Base-by-base conservation (phyloP, 805 yeast genomes). In the Schwanniomyces polymorphus region DNA sequence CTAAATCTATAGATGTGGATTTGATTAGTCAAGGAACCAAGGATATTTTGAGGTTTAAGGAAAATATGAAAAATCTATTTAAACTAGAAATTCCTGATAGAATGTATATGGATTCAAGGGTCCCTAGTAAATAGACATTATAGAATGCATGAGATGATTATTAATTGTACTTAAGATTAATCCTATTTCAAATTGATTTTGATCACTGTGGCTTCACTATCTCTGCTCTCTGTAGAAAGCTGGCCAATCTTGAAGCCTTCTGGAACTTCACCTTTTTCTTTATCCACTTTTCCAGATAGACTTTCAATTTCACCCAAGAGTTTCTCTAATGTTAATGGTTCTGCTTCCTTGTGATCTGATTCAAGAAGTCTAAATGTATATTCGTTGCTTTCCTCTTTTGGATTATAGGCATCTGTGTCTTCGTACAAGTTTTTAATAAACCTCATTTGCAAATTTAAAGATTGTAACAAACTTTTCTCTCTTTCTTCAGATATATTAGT, bases 61-160 rank as follows among this genome's bases (percentile, higher is more conserved):
- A 72, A 16, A 88, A 84, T 43, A 68, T 91, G 49, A 69, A 75
- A 47, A 91, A 91, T 11, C 70, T 90, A 42, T 75, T 91, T 7
- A 81, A 81, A 41, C 72, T 91, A 41, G 80, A 74, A 16, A 79
- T 87, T 27, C 96, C 96, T 5, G 94, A 88, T 58, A 75, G 97
- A 51, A 81, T 81, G 60, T 72, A 76, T 23, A 88, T 91, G 90
- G 97, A 91, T 62, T 81, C 91, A 1, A 77, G 96, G 54, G 75
- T 86, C 27, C 53, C 42, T 21, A 44, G 43, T 37, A 48, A 51
- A 46, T 44, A 55, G 28, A 31, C 14, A 14, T 31, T 14, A 16
- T 14, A 6, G 21, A 14, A 31, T 42, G 41, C 23, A 38, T 27
- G 33, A 34, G n/a, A 42, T 39, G 23, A 18, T 16, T n/a, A 21